These are phyloP conservation scores for Nakaseomyces bracarensis DNA, from an alignment of 1,139 yeast genomes.

Conservation along the genomic window DNA sequence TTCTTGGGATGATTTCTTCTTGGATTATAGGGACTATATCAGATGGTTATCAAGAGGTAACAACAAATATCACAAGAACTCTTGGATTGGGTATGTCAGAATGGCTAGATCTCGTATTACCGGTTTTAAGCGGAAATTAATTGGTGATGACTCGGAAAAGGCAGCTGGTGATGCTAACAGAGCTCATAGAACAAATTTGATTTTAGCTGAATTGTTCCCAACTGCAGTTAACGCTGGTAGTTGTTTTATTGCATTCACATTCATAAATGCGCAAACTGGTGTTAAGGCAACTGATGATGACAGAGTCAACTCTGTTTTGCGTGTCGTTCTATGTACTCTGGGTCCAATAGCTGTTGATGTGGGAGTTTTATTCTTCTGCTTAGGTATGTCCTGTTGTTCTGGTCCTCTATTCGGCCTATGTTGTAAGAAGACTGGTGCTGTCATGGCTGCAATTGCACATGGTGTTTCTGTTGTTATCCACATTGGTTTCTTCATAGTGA, in stretches of 20 bases:
- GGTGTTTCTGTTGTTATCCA: conserved; percentile 86
- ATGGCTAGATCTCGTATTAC: conserved; percentile 93
- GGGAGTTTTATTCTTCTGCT: conserved; percentile 68
- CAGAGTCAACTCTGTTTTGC: conserved; percentile 69
- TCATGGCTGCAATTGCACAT: conserved; percentile 94
- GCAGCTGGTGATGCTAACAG: conserved; percentile 91
- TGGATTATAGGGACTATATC: conserved; percentile 95
- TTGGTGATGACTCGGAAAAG: conserved; percentile 84
- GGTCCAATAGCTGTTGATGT: conserved; percentile 88
- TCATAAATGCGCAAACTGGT: conserved; percentile 95
- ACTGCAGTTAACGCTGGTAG: conserved; percentile 83
- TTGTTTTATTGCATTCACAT: conserved; percentile 83
- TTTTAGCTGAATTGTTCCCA: conserved; percentile 82
- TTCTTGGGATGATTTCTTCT: conserved; percentile 97
- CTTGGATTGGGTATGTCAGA: conserved; percentile 98
- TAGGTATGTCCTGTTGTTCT: conserved; percentile 87
- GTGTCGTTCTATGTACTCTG: conserved; percentile 79
- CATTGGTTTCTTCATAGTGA: conserved; percentile 76
- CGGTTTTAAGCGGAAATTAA: conserved; percentile 91
- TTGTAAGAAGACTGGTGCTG: conserved; percentile 97
- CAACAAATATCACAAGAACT: conserved; percentile 97
- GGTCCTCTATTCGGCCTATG: conserved; percentile 93
- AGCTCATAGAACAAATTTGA: conserved; percentile 82
- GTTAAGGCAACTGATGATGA: conserved; percentile 43
- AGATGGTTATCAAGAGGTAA: conserved; percentile 99